Evolutionary conservation across 2,329 filamentous ascomycete genomes (phyloP).

Genomic region (Trichoderma sp.): DNA sequence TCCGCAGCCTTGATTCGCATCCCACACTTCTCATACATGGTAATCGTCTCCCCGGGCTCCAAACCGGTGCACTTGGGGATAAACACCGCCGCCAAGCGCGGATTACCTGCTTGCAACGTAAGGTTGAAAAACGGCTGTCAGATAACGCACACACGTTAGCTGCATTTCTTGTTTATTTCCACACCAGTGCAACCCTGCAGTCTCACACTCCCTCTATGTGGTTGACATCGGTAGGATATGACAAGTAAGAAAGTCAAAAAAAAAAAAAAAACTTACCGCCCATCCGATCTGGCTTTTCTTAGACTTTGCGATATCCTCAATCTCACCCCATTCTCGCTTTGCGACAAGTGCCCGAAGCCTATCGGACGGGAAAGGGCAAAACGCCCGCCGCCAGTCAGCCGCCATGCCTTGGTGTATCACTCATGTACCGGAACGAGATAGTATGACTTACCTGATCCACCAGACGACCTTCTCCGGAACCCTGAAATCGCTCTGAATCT

Average conservation of each 20-base stretch:
- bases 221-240: not conserved
- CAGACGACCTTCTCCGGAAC: constrained; percentile 85
- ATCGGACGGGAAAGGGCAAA: constrained; percentile 14
- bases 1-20: constrained; percentile 85
- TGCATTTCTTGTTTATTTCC: not conserved
- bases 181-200: not conserved
- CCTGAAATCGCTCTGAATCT: constrained; percentile 88
- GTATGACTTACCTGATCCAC: constrained; percentile 65
- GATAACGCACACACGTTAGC: not conserved
- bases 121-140: constrained; percentile 87
- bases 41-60: constrained; percentile 65
- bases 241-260: constrained; percentile 21
- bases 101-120: constrained; percentile 82
- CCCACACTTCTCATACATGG: constrained; percentile 97
- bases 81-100: constrained; percentile 77
- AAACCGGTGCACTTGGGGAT: constrained; percentile 81
- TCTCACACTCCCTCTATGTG: not conserved
- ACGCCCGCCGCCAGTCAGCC: constrained; percentile 15
- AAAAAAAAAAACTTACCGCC: constrained; percentile 64
- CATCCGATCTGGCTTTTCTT: constrained; percentile 92
- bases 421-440: not conserved
- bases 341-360: constrained; percentile 84
- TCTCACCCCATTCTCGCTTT: constrained; percentile 85
- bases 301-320: constrained; percentile 77
- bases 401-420: not conserved